Conservation (phyloP, 2,329 filamentous ascomycete genomes). For the Cyclaneusma minus region DNA sequence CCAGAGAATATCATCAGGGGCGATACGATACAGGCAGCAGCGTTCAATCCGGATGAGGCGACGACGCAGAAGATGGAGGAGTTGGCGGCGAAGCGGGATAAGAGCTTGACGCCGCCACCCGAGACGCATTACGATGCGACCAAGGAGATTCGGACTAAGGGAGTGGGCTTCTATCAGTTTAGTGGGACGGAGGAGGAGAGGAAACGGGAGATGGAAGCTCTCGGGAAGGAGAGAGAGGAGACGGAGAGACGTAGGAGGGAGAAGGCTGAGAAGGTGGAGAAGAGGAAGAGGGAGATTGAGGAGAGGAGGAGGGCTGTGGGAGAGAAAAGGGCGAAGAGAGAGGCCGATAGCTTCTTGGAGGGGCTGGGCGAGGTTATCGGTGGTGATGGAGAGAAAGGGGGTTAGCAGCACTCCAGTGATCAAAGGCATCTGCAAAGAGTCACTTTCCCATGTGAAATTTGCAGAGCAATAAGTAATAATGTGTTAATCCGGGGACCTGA, state of each 20-base stretch:
- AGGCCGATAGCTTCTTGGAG: slow-evolving; percentile 60
- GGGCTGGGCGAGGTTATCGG: slow-evolving; percentile 26
- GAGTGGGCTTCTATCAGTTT: slow-evolving; percentile 86
- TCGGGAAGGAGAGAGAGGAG: slow-evolving; percentile 53
- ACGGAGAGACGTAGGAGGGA: slow-evolving; percentile 32
- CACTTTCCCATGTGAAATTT: too few species aligned
- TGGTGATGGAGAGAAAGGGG: slow-evolving; percentile 1
- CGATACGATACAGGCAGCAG: slow-evolving; percentile 67
- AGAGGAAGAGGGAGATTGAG: slow-evolving; percentile 48
- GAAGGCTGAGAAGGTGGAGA: slow-evolving; percentile 39
- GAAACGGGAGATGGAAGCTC: slow-evolving; percentile 55
- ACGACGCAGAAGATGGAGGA: slow-evolving; percentile 57
- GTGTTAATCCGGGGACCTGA: too few species aligned
- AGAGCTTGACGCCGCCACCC: slow-evolving; percentile 64
- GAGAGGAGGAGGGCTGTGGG: slow-evolving; percentile 26
- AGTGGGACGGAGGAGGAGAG: slow-evolving; percentile 55
- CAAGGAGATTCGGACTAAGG: slow-evolving; percentile 71
- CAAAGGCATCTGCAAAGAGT: too few species aligned
- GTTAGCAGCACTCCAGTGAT: too few species aligned
- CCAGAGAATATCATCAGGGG: slow-evolving; percentile 68
- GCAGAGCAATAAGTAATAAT: too few species aligned
- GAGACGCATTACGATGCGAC: slow-evolving; percentile 75
- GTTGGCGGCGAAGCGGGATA: slow-evolving; percentile 63
- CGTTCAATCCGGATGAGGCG: slow-evolving; percentile 62
- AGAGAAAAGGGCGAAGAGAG: slow-evolving; percentile 42